phyloP scores from a whole-genome alignment of 495 filamentous ascomycete species.

The Pseudotulostoma volvatum region DNA sequence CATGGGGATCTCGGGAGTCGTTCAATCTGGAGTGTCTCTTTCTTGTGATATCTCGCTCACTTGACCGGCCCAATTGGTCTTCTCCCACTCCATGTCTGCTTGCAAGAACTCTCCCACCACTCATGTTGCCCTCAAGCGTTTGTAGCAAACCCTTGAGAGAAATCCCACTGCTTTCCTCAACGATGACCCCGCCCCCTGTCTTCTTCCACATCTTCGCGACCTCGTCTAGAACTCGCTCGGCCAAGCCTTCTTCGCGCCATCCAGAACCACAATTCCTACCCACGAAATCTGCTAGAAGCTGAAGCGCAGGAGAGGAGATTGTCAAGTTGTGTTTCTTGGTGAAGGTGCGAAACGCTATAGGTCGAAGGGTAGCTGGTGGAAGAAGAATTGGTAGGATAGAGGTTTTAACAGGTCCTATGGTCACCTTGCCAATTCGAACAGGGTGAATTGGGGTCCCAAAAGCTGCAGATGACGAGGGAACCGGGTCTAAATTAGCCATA shows the following conservation, averaged over 20 bases:
- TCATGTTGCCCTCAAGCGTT: constrained; percentile 68
- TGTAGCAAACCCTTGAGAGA: constrained; percentile 68
- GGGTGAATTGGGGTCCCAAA: constrained; percentile 74
- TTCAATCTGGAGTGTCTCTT: neutral
- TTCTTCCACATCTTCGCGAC: constrained; percentile 82
- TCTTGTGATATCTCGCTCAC: neutral
- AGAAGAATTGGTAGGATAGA: constrained; percentile 79
- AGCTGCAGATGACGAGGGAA: constrained; percentile 77
- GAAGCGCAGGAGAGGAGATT: constrained; percentile 72
- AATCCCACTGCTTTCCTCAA: constrained; percentile 59
- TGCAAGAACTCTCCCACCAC: constrained; percentile 47
- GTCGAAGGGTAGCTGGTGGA: constrained; percentile 70
- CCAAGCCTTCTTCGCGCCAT: constrained; percentile 91
- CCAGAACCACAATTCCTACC: constrained; percentile 85
- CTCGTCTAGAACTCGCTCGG: constrained; percentile 84
- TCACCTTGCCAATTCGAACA: constrained; percentile 27
- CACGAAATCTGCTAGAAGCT: constrained; percentile 72
- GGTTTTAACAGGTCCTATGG: constrained; percentile 39
- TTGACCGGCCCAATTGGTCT: no score
- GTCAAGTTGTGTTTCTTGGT: constrained; percentile 96
- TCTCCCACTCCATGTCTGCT: constrained; percentile 11
- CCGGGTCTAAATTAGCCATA: constrained; percentile 34
- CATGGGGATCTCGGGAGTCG: neutral
- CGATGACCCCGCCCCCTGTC: constrained; percentile 64
- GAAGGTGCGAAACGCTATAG: constrained; percentile 86